Conservation (phyloP, 352 stramenopile genomes). For the Lagenidium sp. region DNA sequence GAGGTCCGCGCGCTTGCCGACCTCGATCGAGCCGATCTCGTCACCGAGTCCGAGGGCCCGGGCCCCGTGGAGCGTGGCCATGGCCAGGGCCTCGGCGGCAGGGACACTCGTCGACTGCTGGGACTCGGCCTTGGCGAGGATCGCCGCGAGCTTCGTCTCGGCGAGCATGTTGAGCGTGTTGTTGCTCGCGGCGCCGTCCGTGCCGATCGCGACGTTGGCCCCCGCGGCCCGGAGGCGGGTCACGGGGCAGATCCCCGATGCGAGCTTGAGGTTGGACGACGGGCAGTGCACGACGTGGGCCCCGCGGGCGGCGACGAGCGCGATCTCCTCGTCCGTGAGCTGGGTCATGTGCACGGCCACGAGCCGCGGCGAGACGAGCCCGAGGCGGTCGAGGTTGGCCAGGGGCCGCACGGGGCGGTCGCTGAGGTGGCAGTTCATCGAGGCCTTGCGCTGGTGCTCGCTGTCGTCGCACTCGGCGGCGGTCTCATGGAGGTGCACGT, state of each 20-base stretch:
- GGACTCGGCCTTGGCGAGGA: conserved; percentile 77
- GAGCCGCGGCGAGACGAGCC: conserved; percentile 55
- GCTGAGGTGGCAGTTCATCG: conserved; percentile 78
- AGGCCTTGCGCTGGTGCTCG: conserved; percentile 42
- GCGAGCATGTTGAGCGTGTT: conserved; percentile 87
- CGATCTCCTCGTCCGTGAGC: conserved; percentile 77
- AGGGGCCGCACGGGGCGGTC: conserved; percentile 63
- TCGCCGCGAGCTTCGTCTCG: conserved; percentile 83
- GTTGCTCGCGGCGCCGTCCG: conserved; percentile 81
- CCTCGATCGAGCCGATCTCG: conserved; percentile 77
- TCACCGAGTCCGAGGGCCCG: conserved; percentile 75
- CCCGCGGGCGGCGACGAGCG: conserved; percentile 34
- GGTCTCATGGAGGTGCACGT: conserved; percentile 87
- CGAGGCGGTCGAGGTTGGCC: conserved; percentile 75
- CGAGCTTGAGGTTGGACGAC: conserved; percentile 87
- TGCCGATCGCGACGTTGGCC: conserved; percentile 84
- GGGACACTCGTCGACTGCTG: conserved; percentile 53
- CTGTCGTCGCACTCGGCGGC: conserved; percentile 72
- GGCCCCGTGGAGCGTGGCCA: conserved; percentile 87
- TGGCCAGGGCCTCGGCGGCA: conserved; percentile 52
- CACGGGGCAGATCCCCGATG: conserved; percentile 75
- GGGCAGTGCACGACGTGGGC: conserved; percentile 83
- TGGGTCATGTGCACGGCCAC: conserved; percentile 84
- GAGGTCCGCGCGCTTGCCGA: conserved; percentile 80
- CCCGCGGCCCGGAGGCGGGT: conserved; percentile 61